Evolutionary conservation across 108 stramenopile genomes (phyloP).

Genomic region (Nitzschia palea): DNA sequence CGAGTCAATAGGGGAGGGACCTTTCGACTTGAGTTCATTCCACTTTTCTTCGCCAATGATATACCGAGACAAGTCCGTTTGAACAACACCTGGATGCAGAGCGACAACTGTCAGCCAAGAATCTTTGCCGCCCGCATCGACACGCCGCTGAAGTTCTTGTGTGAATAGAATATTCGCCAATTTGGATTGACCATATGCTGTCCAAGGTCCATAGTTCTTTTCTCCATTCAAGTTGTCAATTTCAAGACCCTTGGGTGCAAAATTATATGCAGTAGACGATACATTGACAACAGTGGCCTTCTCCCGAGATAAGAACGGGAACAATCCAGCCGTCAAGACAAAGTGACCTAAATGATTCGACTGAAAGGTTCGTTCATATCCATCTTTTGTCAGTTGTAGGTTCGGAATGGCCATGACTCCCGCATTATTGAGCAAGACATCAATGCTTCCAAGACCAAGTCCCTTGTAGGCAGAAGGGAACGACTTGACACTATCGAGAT

Average conservation of each 20-base stretch:
- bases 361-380: slow-evolving; percentile 79
- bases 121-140: slow-evolving; percentile 40
- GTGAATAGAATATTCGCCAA: slow-evolving; percentile 83
- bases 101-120: slow-evolving; percentile 50
- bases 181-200: slow-evolving; percentile 70
- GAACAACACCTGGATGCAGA: slow-evolving; percentile 73
- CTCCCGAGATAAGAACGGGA: slow-evolving; percentile 46
- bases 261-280: slow-evolving; percentile 57
- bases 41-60: slow-evolving; percentile 52
- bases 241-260: slow-evolving; percentile 32
- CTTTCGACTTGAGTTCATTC: slow-evolving; percentile 46
- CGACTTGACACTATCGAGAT: slow-evolving; percentile 57
- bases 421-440: slow-evolving; percentile 86
- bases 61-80: slow-evolving; percentile 64
- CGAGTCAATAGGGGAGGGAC: slow-evolving; percentile 26
- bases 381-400: slow-evolving; percentile 70
- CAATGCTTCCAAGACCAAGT: slow-evolving; percentile 39
- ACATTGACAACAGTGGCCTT: slow-evolving; percentile 70
- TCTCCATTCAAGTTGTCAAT: slow-evolving; percentile 70
- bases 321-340: slow-evolving; percentile 61
- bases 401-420: slow-evolving; percentile 78
- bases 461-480: slow-evolving; percentile 38
- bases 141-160: slow-evolving; percentile 67
- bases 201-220: slow-evolving; percentile 62
- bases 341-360: slow-evolving; percentile 90